A percentile compares a stretch with the other conserved stretches of the same genome.
Conservation (phyloP, 1,284 basidiomycete genomes). For the Pseudozyma sp. region DNA sequence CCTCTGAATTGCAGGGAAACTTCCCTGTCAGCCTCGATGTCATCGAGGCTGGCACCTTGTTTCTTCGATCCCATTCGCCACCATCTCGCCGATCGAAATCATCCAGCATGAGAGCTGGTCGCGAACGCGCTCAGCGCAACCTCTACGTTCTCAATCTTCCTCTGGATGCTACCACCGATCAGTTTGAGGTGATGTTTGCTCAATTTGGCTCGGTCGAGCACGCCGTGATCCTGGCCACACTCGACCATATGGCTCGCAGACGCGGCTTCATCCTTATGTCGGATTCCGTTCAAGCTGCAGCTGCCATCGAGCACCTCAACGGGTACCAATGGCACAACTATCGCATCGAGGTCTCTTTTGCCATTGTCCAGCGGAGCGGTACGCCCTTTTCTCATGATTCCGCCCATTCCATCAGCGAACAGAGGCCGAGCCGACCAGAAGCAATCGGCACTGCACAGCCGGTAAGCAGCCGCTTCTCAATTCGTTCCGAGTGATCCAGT, state of each 20-base stretch:
- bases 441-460: not conserved
- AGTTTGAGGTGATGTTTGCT: slow-evolving; percentile 59
- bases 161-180: slow-evolving; percentile 60
- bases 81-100: not conserved
- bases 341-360: slow-evolving; percentile 67
- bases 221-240: slow-evolving; percentile 67
- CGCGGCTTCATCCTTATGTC: slow-evolving; percentile 68
- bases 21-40: too few relatives aligned
- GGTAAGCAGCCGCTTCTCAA: slow-evolving; percentile 8
- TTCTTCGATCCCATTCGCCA: not conserved
- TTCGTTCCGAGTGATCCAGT: not conserved
- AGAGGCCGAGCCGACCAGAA: not conserved
- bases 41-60: too few relatives aligned
- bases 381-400: slow-evolving; percentile 52
- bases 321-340: slow-evolving; percentile 64
- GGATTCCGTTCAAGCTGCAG: slow-evolving; percentile 48
- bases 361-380: slow-evolving; percentile 65
- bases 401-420: slow-evolving; percentile 3
- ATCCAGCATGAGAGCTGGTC: slow-evolving; percentile 20
- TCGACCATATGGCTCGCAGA: slow-evolving; percentile 65
- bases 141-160: slow-evolving; percentile 67
- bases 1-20: too few relatives aligned
- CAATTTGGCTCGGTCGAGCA: slow-evolving; percentile 60
- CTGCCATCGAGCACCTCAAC: slow-evolving; percentile 58
- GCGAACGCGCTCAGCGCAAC: slow-evolving; percentile 53